Base-by-base conservation (phyloP, 805 yeast genomes). In the Cyberlindnera bimundalis region DNA sequence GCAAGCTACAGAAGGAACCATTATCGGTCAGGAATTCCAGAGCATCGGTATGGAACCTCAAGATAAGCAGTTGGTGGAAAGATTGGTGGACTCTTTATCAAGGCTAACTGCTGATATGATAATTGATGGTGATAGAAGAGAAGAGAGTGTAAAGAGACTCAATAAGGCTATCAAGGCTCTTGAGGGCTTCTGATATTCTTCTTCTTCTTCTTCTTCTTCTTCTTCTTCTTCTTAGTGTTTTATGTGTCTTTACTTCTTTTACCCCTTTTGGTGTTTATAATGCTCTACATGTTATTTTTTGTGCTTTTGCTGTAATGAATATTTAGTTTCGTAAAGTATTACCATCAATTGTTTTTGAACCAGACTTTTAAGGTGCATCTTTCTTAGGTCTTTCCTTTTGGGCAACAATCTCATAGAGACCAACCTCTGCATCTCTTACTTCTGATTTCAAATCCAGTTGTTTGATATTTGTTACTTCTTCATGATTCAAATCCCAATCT, bases 51-150 rank as follows among this genome's bases (percentile, higher is more conserved):
- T 89, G 48, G 89, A 91, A 9, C 64, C 73, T 0, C 82, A 81
- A 44, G 96, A 89, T 55, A 83, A 84, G 50, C 81, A 78, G 52
- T 69, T 90, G 29, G 68, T 91, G 31, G 97, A 91, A 56, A 80
- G 87, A 61, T 78, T 91, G 35, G 84, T 91, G 3, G 96, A 89
- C 55, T 81, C 95, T 2, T 68, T 91, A 34, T 81, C 93, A 29
- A 73, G 93, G 52, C 72, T 93, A 43, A 88, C 96, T 3, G 87
- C 90, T 39, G 96, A 89, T 56, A 88, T 93, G 86, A 84, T 89
- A 39, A 59, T 86, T 41, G 96, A 91, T 60, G 87, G 87, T 21
- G 78, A 76, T 21, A 77, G 93, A 54, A 81, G 84, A 43, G 81
- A 79, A 13, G 88, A 87, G 46, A 96, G 97, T 11, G 73, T 87